phyloP scores from a whole-genome alignment of 495 filamentous ascomycete genomes.

The Hypoxylon rickii region DNA sequence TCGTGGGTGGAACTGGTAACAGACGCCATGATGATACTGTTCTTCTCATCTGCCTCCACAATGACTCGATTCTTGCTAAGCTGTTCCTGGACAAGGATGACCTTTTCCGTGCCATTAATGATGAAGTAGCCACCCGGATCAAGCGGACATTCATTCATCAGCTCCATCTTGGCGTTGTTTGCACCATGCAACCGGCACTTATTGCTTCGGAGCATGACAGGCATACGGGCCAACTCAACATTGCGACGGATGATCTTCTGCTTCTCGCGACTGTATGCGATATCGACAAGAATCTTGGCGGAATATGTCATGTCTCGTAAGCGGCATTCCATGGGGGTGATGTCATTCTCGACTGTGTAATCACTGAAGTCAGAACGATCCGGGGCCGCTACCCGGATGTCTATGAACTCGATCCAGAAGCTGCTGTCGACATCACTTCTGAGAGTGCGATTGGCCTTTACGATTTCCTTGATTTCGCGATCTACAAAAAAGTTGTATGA shows the following conservation, averaged over 20 bases:
- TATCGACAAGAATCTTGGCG: slow-evolving; percentile 87
- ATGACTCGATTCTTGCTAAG: slow-evolving; percentile 98
- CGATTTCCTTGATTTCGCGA: slow-evolving; percentile 92
- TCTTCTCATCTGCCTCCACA: slow-evolving; percentile 88
- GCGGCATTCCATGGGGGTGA: slow-evolving; percentile 92
- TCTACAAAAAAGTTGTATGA: slow-evolving; percentile 98
- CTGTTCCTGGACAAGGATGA: slow-evolving; percentile 97
- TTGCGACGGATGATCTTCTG: slow-evolving; percentile 68
- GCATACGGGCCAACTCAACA: slow-evolving; percentile 84
- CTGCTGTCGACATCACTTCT: slow-evolving; percentile 85
- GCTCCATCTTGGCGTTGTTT: slow-evolving; percentile 79
- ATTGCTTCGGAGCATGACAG: slow-evolving; percentile 94
- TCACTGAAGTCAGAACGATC: slow-evolving; percentile 74
- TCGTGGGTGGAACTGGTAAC: slow-evolving; percentile 99
- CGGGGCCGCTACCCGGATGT: slow-evolving; percentile 82
- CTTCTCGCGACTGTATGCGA: slow-evolving; percentile 79
- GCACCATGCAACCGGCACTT: slow-evolving; percentile 85
- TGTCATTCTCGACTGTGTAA: slow-evolving; percentile 60
- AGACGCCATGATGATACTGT: slow-evolving; percentile 89
- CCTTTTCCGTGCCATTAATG: slow-evolving; percentile 85
- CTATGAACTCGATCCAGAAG: slow-evolving; percentile 86
- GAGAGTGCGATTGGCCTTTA: slow-evolving; percentile 82
- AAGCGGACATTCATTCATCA: slow-evolving; percentile 89
- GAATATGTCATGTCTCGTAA: slow-evolving; percentile 95
- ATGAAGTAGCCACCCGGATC: slow-evolving; percentile 98